phyloP scores from a whole-genome alignment of 345 rosid genomes.

The Luvunga scandens region DNA sequence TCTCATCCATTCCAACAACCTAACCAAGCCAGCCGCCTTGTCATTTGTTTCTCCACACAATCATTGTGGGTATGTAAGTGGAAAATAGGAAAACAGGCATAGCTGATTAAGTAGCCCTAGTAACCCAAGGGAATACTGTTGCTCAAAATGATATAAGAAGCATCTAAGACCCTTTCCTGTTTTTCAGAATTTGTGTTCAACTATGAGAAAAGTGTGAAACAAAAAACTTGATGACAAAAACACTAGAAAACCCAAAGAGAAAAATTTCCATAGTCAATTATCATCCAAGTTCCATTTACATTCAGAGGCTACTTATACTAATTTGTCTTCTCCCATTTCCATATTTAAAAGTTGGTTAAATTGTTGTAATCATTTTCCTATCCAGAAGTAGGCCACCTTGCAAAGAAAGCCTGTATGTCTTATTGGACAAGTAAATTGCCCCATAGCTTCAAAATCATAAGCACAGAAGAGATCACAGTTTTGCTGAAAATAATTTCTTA shows the following conservation, averaged over 20 bases:
- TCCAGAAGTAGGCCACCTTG: not conserved
- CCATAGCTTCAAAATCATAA: not conserved
- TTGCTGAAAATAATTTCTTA: not conserved
- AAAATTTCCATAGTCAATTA: not conserved
- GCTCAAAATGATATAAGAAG: not conserved
- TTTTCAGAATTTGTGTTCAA: not conserved
- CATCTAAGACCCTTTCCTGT: not conserved
- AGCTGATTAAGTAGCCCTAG: not conserved
- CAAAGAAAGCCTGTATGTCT: not conserved
- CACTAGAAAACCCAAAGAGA: not conserved
- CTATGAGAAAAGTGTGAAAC: not conserved
- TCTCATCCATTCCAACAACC: not conserved
- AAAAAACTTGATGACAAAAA: not conserved
- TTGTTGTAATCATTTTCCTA: not conserved
- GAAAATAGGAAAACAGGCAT: not conserved
- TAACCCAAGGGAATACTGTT: not conserved
- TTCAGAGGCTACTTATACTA: not conserved
- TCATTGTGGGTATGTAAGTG: not conserved
- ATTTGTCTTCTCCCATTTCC: not conserved
- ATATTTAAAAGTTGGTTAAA: not conserved
- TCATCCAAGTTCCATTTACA: not conserved
- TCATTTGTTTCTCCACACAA: not conserved
- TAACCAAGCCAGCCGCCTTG: not conserved
- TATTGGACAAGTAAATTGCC: not conserved
- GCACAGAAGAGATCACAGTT: not conserved